phyloP scores from a whole-genome alignment of 2,329 filamentous ascomycete species.

The Pezicula radicicola region DNA sequence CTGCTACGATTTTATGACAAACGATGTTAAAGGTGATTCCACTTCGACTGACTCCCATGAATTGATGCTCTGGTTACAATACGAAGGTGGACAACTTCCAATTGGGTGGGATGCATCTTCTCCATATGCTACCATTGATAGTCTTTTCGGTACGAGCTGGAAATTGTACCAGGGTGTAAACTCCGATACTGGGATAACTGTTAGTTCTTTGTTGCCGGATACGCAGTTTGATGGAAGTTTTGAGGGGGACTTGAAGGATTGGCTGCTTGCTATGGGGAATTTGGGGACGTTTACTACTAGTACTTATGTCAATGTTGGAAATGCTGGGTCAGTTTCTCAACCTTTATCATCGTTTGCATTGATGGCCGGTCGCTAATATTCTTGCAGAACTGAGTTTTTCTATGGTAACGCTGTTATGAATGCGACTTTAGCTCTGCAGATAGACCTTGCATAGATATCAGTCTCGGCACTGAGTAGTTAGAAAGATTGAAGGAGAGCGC shows the following conservation, averaged over 20 bases:
- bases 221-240: slow-evolving; percentile 36
- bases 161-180: slow-evolving; percentile 40
- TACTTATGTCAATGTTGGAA: slow-evolving; percentile 41
- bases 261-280: slow-evolving; percentile 34
- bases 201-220: slow-evolving; percentile 34
- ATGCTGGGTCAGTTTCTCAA: slow-evolving; percentile 29
- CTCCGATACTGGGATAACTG: slow-evolving; percentile 38
- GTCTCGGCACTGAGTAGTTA: too few species aligned
- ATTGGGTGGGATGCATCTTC: slow-evolving; percentile 35
- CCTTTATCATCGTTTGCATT: background rate
- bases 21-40: slow-evolving; percentile 38
- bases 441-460: slow-evolving; percentile 11
- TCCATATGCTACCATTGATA: slow-evolving; percentile 31
- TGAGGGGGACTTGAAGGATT: slow-evolving; percentile 37
- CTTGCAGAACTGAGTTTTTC: slow-evolving; percentile 18
- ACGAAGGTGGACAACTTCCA: slow-evolving; percentile 40
- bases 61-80: slow-evolving; percentile 43
- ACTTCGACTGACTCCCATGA: slow-evolving; percentile 36
- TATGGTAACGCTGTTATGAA: slow-evolving; percentile 20
- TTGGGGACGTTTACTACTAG: slow-evolving; percentile 32
- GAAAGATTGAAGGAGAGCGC: too few species aligned
- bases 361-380: background rate
- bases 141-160: slow-evolving; percentile 36
- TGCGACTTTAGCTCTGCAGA: slow-evolving; percentile 17
- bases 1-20: slow-evolving; percentile 42